Evolutionary conservation across 345 rosid species (phyloP).

Genomic region (Eucalyptus cladocalyx): DNA sequence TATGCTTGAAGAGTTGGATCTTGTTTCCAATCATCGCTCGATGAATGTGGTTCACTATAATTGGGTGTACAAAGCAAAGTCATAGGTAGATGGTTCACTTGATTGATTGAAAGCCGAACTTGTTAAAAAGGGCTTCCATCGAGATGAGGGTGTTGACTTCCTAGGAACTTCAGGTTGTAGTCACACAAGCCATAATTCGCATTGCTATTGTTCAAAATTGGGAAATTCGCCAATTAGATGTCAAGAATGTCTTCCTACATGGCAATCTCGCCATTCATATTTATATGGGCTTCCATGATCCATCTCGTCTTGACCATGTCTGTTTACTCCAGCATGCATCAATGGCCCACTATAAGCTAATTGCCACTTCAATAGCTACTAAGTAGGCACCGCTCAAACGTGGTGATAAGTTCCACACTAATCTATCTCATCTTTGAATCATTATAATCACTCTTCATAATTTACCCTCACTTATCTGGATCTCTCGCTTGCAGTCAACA

Average conservation of each 20-base stretch:
- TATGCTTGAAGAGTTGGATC: not conserved
- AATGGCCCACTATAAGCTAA: not conserved
- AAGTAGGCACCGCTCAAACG: not conserved
- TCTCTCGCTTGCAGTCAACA: not conserved
- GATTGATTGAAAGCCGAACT: not conserved
- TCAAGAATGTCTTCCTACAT: not conserved
- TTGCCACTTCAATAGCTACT: not conserved
- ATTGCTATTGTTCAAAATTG: not conserved
- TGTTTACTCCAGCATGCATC: not conserved
- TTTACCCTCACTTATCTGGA: too few relatives aligned
- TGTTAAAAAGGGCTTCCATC: not conserved
- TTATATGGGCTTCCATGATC: not conserved
- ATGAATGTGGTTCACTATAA: not conserved
- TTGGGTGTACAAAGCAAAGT: not conserved
- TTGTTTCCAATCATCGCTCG: not conserved
- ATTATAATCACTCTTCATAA: not conserved
- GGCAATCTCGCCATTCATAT: not conserved
- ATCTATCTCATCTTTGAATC: too few relatives aligned
- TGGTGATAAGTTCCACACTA: not conserved
- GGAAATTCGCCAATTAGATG: not conserved
- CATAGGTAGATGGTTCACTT: not conserved
- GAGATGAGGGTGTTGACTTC: not conserved
- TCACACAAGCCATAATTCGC: not conserved
- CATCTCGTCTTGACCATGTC: not conserved
- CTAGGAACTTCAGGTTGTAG: not conserved